Evolutionary conservation across 352 stramenopile genomes (phyloP), one percentile per base, ranked within the genome.

Genomic region (Phytophthora agathidicida): DNA sequence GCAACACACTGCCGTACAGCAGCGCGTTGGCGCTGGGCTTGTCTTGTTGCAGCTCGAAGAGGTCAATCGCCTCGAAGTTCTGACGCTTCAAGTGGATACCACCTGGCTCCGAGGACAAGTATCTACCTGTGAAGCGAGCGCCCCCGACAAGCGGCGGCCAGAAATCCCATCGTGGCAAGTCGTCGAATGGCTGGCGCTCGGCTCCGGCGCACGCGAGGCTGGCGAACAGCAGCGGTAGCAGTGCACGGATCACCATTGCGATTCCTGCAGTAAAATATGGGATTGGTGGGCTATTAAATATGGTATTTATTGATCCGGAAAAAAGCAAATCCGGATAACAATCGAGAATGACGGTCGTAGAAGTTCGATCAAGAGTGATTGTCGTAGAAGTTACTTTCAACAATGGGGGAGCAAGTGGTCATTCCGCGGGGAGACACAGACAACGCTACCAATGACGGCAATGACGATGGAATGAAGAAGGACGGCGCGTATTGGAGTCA

Each of bases 1-100:
- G 65, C 16, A 94, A 41, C 0, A 93, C 60, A 35, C 65, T 88
- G 2, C 85, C 83, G 44, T 91, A 94, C 6, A 89, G 47, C 19
- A 93, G 50, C n/a, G 28, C 41, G 28, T 88, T 88, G 2, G 38
- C 53, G 6, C 14, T 51, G 30, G 24, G 50, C 46, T 35, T 62
- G 45, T 64, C 24, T 7, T 51, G 19, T 24, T 67, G 45, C 39
- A 86, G 60, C 27, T 74, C 54, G 48, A 93, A 93, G 26, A 89
- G 74, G 45, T 94, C 75, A 10, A 91, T 68, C 11, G 68, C 42
- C 14, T 68, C 51, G 49, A 90, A 94, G 38, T 24, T 66, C 56
- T 89, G 75, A 27, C 67, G 64, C 23, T 52, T 64, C 38, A 85
- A 51, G 36, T 80, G 56, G 44, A 77, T 74, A 4, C 66, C 51